Evolutionary conservation across 257 asterid genomes (phyloP).

Genomic region (Ajuga chamaepitys): DNA sequence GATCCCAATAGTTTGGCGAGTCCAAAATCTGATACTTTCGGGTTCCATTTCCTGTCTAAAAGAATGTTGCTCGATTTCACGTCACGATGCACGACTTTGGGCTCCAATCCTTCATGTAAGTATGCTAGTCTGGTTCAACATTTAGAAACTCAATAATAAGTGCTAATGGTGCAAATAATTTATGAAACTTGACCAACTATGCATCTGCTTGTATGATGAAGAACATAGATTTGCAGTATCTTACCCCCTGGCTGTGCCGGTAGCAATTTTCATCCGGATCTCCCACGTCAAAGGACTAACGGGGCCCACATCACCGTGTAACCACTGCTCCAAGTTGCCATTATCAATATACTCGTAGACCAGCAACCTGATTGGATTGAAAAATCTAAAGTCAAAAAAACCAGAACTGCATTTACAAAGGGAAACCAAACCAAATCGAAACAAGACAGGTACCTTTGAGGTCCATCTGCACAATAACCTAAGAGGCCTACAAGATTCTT

Average conservation of each 20-base stretch:
- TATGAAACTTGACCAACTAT: neutral
- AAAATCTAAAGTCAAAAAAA: neutral
- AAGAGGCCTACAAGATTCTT: slow-evolving; percentile 90
- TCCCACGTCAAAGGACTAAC: slow-evolving; percentile 96
- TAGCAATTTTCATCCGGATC: slow-evolving; percentile 78
- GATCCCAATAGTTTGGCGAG: slow-evolving; percentile 86
- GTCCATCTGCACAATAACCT: slow-evolving; percentile 93
- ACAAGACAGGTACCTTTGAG: slow-evolving; percentile 54
- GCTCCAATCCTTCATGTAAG: slow-evolving; percentile 96
- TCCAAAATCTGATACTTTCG: slow-evolving; percentile 95
- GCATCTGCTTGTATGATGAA: neutral
- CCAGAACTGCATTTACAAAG: neutral
- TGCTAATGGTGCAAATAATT: neutral
- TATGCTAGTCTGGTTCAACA: slow-evolving; percentile 64
- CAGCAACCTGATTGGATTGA: slow-evolving; percentile 58
- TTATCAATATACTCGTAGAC: slow-evolving; percentile 88
- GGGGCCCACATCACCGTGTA: slow-evolving; percentile 90
- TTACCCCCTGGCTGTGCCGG: slow-evolving; percentile 96
- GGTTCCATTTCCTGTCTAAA: slow-evolving; percentile 76
- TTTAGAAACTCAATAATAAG: neutral
- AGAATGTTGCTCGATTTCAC: slow-evolving; percentile 97
- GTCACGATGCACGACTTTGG: slow-evolving; percentile 98
- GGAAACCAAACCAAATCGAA: slow-evolving; percentile 1
- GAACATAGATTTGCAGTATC: neutral
- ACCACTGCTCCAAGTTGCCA: slow-evolving; percentile 98